Conservation (phyloP, 164 flowering plant genomes). For the Vitis rotundifolia region DNA sequence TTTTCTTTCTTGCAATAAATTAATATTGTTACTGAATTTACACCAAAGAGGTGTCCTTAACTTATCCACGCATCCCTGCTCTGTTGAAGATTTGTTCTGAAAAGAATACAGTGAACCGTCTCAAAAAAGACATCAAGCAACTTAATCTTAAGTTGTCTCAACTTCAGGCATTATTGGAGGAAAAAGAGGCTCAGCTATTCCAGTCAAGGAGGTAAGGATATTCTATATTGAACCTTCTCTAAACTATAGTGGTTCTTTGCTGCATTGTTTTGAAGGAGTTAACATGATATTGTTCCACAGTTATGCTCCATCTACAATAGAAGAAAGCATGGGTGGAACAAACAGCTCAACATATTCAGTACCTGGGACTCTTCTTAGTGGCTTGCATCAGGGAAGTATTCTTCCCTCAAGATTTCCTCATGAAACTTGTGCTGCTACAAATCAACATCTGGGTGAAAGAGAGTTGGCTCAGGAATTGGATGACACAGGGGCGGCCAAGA, state of each 20-base stretch:
- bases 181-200: constrained; percentile 68
- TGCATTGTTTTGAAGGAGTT: constrained; percentile 9
- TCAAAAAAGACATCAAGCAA: constrained; percentile 82
- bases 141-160: constrained; percentile 68
- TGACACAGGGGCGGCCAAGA: constrained; percentile 21
- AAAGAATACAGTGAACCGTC: constrained; percentile 62
- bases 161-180: constrained; percentile 80
- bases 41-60: constrained; percentile 43
- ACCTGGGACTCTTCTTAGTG: constrained; percentile 17
- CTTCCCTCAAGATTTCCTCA: constrained; percentile 16
- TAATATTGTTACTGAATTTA: background rate
- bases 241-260: background rate
- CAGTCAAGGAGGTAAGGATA: constrained; percentile 52
- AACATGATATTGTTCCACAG: constrained; percentile 13
- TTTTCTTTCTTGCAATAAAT: background rate
- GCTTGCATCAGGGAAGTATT: constrained; percentile 28
- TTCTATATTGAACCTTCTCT: background rate
- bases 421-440: constrained; percentile 27
- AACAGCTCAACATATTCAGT: constrained; percentile 17
- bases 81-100: constrained; percentile 84
- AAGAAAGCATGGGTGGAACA: constrained; percentile 21
- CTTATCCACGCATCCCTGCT: constrained; percentile 74
- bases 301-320: constrained; percentile 27
- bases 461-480: constrained; percentile 25
- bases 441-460: constrained; percentile 20